Conservation (phyloP, 192 early-diverging fungal genomes). For the Gonapodya prolifera region DNA sequence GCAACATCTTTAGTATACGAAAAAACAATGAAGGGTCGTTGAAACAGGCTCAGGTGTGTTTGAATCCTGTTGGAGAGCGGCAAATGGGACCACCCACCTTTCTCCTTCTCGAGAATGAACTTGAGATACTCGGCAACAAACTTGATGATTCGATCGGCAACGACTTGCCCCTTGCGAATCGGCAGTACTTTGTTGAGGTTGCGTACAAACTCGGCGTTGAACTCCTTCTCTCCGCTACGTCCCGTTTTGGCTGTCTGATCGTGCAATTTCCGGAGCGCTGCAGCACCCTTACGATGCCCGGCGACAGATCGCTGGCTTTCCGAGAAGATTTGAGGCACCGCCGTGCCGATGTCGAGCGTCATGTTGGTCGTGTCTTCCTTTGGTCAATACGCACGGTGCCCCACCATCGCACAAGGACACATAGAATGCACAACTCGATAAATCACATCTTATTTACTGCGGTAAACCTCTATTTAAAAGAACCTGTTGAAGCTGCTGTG, state of each 20-base stretch:
- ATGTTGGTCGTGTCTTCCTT: not conserved
- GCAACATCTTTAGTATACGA: slow-evolving; percentile 11
- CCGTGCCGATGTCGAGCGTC: slow-evolving; percentile 17
- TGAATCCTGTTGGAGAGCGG: not conserved
- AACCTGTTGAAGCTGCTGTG: not conserved
- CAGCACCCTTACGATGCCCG: slow-evolving; percentile 57
- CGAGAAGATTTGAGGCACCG: slow-evolving; percentile 57
- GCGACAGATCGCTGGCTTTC: slow-evolving; percentile 54
- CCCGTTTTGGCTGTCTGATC: slow-evolving; percentile 10
- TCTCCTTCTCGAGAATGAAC: slow-evolving; percentile 48
- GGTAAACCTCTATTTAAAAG: not conserved
- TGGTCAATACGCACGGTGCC: not conserved
- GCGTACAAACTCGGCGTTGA: slow-evolving; percentile 63
- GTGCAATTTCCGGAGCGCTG: slow-evolving; percentile 62
- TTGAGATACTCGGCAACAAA: slow-evolving; percentile 66
- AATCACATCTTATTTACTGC: not conserved
- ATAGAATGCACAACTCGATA: not conserved
- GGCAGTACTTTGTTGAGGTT: slow-evolving; percentile 67
- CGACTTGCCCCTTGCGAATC: slow-evolving; percentile 56
- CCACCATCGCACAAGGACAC: not conserved
- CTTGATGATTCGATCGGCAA: slow-evolving; percentile 56
- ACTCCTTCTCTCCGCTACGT: slow-evolving; percentile 42
- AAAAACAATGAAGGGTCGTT: not conserved
- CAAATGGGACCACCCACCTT: not conserved
- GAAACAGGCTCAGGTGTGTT: not conserved